Evolutionary conservation across 192 early-diverging fungal species (phyloP).

Genomic region (Geranomyces variabilis): DNA sequence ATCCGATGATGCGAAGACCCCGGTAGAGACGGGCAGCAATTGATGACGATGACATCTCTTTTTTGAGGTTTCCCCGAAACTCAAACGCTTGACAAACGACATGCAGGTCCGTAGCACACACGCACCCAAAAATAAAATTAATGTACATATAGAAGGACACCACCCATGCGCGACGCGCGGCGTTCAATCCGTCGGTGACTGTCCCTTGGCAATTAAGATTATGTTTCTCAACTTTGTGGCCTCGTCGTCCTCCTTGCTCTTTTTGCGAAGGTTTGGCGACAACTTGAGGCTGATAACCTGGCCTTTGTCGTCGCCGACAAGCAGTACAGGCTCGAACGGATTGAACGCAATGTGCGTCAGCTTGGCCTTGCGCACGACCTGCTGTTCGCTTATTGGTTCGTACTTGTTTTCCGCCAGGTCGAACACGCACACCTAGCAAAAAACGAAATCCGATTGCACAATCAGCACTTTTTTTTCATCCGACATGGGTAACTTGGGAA

Average conservation of each 20-base stretch:
- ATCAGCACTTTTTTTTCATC: too few relatives aligned
- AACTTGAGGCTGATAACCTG: conserved; percentile 57
- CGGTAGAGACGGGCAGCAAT: too few relatives aligned
- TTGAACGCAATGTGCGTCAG: conserved; percentile 66
- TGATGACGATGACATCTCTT: too few relatives aligned
- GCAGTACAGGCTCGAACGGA: conserved; percentile 59
- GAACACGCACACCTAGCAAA: conserved; percentile 54
- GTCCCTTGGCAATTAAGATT: conserved; percentile 25
- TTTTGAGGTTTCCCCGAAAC: too few relatives aligned
- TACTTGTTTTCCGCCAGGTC: conserved; percentile 68
- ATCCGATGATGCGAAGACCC: conserved; percentile 15
- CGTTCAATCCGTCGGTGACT: conserved; percentile 29
- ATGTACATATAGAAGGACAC: too few relatives aligned
- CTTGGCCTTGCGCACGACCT: conserved; percentile 61
- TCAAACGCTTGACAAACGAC: too few relatives aligned
- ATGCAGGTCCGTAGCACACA: too few relatives aligned
- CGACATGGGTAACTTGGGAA: too few relatives aligned
- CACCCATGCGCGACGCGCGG: too few relatives aligned
- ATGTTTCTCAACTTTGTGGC: conserved; percentile 32
- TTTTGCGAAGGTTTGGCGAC: conserved; percentile 55
- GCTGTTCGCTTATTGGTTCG: conserved; percentile 65
- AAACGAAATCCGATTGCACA: not conserved
- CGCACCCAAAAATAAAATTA: too few relatives aligned
- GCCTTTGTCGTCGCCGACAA: conserved; percentile 65
- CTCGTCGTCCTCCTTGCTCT: conserved; percentile 33